These are phyloP conservation scores for Trypanosoma mega DNA, from an alignment of 208 protist species.

Conservation along the genomic window DNA sequence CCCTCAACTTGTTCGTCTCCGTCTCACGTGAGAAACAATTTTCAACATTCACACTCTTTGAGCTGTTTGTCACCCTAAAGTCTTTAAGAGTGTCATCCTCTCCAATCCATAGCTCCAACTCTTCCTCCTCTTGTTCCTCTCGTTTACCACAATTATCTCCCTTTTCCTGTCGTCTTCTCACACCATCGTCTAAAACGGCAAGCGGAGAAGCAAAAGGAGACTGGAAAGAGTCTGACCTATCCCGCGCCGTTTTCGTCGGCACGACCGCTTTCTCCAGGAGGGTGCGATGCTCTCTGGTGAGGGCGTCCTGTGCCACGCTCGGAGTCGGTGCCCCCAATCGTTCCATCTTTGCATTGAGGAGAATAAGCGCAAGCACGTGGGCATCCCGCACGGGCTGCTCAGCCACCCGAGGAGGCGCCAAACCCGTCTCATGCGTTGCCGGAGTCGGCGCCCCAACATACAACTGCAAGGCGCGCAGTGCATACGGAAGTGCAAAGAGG, in stretches of 20 bases:
- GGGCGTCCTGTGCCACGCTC: too few species aligned
- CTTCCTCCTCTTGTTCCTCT: neutral
- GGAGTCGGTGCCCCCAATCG: neutral
- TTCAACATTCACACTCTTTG: too few species aligned
- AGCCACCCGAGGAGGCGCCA: neutral
- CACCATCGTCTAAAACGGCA: neutral
- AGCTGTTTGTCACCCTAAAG: too few species aligned
- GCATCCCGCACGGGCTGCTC: neutral
- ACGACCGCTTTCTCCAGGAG: neutral
- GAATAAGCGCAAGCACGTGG: conserved; percentile 6
- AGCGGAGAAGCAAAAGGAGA: neutral
- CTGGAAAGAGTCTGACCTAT: neutral
- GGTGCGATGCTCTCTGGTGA: neutral
- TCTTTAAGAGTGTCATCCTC: too few species aligned
- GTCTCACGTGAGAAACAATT: too few species aligned
- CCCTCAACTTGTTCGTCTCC: too few species aligned
- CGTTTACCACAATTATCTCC: too few species aligned
- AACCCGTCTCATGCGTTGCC: neutral
- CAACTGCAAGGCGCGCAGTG: neutral
- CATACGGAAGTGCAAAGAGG: conserved; percentile 6
- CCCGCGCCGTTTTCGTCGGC: neutral
- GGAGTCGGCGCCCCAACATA: conserved; percentile 5
- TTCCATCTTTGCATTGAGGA: conserved; percentile 13
- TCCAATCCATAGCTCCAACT: neutral
- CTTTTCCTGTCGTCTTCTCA: neutral